Percentiles rank a stretch among this genome's conserved stretches.
Evolutionary conservation across 768 basidiomycete genomes (phyloP).

Genomic region (Termitomyces sp.): DNA sequence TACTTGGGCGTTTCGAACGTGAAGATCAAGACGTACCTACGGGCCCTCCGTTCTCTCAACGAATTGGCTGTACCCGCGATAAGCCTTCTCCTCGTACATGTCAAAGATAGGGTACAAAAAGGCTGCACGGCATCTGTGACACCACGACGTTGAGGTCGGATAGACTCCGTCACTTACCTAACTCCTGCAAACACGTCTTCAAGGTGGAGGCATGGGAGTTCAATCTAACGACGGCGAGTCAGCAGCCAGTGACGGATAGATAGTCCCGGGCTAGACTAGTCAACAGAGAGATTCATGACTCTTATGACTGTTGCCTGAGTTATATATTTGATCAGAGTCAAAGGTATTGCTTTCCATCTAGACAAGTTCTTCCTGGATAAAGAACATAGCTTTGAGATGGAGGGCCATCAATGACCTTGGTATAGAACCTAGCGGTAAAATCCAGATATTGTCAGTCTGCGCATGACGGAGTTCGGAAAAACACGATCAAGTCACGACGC

Average conservation of each 20-base stretch:
- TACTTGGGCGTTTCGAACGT: neutral
- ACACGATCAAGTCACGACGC: constrained; percentile 31
- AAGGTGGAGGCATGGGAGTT: neutral
- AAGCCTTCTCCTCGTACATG: neutral
- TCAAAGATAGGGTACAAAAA: neutral
- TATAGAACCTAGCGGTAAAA: constrained; percentile 42
- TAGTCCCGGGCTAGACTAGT: too few relatives aligned
- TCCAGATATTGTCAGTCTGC: too few relatives aligned
- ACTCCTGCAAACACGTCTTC: constrained; percentile 22
- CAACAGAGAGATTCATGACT: neutral
- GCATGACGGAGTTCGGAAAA: neutral
- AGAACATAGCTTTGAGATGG: constrained; percentile 74
- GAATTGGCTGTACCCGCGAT: constrained; percentile 59
- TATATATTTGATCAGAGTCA: neutral
- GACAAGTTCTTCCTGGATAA: constrained; percentile 54
- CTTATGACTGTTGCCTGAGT: too few relatives aligned
- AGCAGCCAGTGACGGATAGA: neutral
- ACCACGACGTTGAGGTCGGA: neutral
- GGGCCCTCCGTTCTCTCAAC: constrained; percentile 57
- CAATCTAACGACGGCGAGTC: too few relatives aligned
- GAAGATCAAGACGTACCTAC: constrained; percentile 34
- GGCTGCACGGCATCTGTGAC: neutral
- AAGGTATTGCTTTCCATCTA: constrained; percentile 64
- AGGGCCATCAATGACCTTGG: constrained; percentile 29
- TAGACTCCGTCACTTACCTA: neutral